Percentiles rank a stretch among this genome's conserved stretches.
These are phyloP conservation scores for Rhodotorula sp. DNA, from an alignment of 1,284 basidiomycete genomes.

Conservation along the genomic window DNA sequence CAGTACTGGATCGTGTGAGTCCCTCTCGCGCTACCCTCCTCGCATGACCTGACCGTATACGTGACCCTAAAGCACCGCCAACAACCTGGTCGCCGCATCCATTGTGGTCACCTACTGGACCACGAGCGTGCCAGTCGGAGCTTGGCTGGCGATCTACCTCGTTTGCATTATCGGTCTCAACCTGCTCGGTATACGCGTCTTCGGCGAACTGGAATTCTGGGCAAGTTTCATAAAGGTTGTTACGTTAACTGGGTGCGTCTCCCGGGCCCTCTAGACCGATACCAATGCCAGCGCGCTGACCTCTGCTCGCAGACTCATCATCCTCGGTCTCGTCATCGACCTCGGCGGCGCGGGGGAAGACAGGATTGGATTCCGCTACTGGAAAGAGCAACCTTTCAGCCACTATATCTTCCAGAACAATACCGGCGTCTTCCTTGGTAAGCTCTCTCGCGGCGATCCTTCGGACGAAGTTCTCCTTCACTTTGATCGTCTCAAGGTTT, in stretches of 20 bases:
- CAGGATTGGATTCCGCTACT: conserved; percentile 65
- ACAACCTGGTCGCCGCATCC: conserved; percentile 43
- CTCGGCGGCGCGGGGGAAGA: conserved; percentile 68
- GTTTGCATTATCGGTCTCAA: conserved; percentile 49
- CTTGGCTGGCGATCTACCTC: conserved; percentile 51
- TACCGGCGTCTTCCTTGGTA: conserved; percentile 49
- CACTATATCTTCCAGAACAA: conserved; percentile 44
- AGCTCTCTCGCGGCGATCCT: background rate
- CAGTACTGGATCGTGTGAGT: background rate
- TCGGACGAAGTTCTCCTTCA: too few relatives aligned
- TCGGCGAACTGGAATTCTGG: conserved; percentile 62
- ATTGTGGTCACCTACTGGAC: conserved; percentile 43
- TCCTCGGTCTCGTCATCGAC: conserved; percentile 63
- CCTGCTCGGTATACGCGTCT: conserved; percentile 49
- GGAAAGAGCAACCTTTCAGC: conserved; percentile 67
- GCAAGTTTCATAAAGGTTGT: conserved; percentile 27
- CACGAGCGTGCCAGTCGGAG: conserved; percentile 26
- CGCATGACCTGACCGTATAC: too few relatives aligned
- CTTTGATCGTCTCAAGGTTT: too few relatives aligned
- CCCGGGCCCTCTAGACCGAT: too few relatives aligned
- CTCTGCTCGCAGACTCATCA: conserved; percentile 54
- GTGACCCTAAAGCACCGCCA: background rate
- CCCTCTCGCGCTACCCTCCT: too few relatives aligned
- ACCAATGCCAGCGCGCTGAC: too few relatives aligned
- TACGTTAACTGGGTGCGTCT: background rate